Percentiles rank a stretch among this genome's conserved stretches.
phyloP scores from a whole-genome alignment of 805 yeast species.

The Ogataea salicorniae region DNA sequence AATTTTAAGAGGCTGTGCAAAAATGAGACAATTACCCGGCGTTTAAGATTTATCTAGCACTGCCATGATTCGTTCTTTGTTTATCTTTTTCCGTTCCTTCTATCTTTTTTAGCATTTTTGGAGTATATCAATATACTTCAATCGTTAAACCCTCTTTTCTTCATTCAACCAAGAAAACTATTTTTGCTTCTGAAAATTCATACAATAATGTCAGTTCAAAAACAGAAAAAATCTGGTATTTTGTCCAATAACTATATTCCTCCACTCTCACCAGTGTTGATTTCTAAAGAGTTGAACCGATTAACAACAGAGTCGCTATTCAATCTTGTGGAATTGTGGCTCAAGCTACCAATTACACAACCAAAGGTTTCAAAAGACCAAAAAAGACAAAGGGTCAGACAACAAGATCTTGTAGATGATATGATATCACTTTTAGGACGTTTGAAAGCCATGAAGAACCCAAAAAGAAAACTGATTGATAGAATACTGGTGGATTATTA shows the following conservation, averaged over 20 bases:
- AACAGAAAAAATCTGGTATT: slow-evolving; percentile 24
- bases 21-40: no score
- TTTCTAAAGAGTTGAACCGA: slow-evolving; percentile 23
- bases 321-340: slow-evolving; percentile 31
- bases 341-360: slow-evolving; percentile 27
- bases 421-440: slow-evolving; percentile 10
- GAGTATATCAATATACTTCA: no score
- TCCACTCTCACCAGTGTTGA: slow-evolving; percentile 17
- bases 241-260: slow-evolving; percentile 32
- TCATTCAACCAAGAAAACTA: no score
- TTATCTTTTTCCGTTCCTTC: no score
- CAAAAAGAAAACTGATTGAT: slow-evolving; percentile 37
- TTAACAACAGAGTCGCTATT: slow-evolving; percentile 27
- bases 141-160: no score
- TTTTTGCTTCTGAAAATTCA: background rate
- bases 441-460: slow-evolving; percentile 9
- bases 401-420: slow-evolving; percentile 12
- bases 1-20: no score
- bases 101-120: no score
- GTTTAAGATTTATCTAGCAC: no score
- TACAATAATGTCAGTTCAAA: background rate
- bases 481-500: slow-evolving; percentile 46
- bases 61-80: no score
- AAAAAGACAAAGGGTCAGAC: slow-evolving; percentile 14
- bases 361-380: slow-evolving; percentile 21